Percentiles rank a stretch among this genome's conserved stretches.
phyloP scores from a whole-genome alignment of 495 filamentous ascomycete genomes.

The Penicillium flavigenum region DNA sequence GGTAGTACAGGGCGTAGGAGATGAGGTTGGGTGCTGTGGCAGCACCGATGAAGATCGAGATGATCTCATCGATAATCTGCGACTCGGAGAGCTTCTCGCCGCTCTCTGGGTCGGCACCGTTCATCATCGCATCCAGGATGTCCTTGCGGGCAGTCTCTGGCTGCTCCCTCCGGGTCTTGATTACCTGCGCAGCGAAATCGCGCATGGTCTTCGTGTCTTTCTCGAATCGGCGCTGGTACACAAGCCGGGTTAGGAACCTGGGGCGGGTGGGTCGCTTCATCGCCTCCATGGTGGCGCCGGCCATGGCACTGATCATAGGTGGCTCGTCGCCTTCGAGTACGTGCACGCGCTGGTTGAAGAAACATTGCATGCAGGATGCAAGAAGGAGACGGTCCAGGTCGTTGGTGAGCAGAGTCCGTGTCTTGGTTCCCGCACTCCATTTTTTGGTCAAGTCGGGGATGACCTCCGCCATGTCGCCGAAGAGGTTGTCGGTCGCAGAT shows the following conservation, averaged over 20 bases:
- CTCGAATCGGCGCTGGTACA: constrained; percentile 46
- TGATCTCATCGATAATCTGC: constrained; percentile 64
- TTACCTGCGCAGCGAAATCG: constrained; percentile 54
- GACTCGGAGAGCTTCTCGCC: constrained; percentile 58
- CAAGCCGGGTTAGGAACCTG: constrained; percentile 35
- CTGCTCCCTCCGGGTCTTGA: constrained; percentile 54
- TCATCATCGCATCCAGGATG: constrained; percentile 66
- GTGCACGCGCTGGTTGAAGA: constrained; percentile 39
- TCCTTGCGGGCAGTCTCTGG: constrained; percentile 53
- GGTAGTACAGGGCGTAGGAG: constrained; percentile 40
- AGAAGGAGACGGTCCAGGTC: constrained; percentile 71
- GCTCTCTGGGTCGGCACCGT: constrained; percentile 62
- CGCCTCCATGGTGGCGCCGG: constrained; percentile 41
- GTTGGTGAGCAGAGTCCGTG: constrained; percentile 36
- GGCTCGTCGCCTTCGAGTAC: constrained; percentile 28
- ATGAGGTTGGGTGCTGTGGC: constrained; percentile 40
- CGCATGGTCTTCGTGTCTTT: constrained; percentile 56
- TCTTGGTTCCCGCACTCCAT: constrained; percentile 24
- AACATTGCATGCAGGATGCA: constrained; percentile 64
- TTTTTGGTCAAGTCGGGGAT: constrained; percentile 28
- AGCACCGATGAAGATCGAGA: constrained; percentile 44
- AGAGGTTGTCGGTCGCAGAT: constrained; percentile 17
- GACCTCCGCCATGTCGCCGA: constrained; percentile 31
- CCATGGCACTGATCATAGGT: constrained; percentile 40
- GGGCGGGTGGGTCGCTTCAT: constrained; percentile 43